Conservation (phyloP, 2,329 filamentous ascomycete species). For the Alternaria brassicicola region DNA sequence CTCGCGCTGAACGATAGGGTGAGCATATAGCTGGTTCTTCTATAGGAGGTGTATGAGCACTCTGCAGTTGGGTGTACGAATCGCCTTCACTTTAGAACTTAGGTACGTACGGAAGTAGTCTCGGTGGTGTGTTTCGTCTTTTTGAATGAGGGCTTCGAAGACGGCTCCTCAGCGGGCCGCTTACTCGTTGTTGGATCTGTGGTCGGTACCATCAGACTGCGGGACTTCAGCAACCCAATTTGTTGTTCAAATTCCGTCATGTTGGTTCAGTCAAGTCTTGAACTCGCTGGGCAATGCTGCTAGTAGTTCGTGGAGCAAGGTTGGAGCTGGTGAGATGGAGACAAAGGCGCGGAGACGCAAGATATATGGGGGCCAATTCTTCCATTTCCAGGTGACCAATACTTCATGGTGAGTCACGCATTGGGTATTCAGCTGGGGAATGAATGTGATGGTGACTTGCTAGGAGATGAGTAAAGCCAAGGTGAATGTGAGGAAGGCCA, state of each 20-base stretch:
- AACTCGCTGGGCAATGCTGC: not conserved
- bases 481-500: not conserved
- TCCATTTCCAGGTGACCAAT: not conserved
- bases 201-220: not conserved
- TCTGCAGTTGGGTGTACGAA: not conserved
- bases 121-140: not conserved
- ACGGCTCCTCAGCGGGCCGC: not conserved
- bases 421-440: not conserved
- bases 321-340: not conserved
- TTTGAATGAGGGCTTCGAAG: not conserved
- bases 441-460: not conserved
- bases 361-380: not conserved
- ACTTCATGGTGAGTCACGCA: not conserved
- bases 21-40: not conserved
- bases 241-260: not conserved
- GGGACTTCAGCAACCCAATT: not conserved
- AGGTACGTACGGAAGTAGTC: not conserved
- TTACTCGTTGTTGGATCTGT: not conserved
- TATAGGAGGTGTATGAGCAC: not conserved
- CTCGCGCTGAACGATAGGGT: not conserved
- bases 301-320: not conserved
- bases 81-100: not conserved
- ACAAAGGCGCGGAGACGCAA: not conserved
- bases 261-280: not conserved
- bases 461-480: not conserved